These are phyloP conservation scores for Malassezia brasiliensis DNA, from an alignment of 1,284 basidiomycete genomes.

Conservation along the genomic window DNA sequence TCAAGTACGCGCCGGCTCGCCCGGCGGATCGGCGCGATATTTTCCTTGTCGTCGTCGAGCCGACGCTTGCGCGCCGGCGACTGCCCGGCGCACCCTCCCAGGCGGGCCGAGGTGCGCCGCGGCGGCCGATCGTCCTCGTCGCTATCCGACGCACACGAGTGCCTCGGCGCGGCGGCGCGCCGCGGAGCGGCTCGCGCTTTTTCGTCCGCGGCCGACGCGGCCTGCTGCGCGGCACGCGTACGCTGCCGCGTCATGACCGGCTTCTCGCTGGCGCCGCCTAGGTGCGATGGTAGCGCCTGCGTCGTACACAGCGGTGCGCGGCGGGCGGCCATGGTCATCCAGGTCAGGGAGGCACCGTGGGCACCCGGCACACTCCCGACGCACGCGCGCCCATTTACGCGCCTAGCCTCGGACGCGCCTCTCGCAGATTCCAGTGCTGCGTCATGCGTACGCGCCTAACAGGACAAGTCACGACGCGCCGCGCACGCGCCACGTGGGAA, in stretches of 20 bases:
- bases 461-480: conserved; percentile 4
- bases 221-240: background rate
- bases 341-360: no score
- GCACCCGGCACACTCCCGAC: background rate
- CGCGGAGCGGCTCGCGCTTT: no score
- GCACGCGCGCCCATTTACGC: conserved; percentile 9
- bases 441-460: conserved; percentile 4
- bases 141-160: background rate
- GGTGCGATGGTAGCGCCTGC: background rate
- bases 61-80: conserved; percentile 7
- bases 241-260: conserved; percentile 1
- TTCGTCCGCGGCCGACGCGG: background rate
- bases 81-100: conserved; percentile 27
- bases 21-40: conserved; percentile 38
- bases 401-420: background rate
- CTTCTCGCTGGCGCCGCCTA: background rate
- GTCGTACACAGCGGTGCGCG: background rate
- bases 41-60: conserved; percentile 45
- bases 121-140: conserved; percentile 2
- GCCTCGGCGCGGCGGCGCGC: background rate
- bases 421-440: conserved; percentile 4
- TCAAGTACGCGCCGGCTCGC: conserved; percentile 20
- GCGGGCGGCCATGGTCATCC: background rate
- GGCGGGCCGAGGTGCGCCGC: conserved; percentile 6
- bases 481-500: background rate